Conservation (phyloP, 2,329 filamentous ascomycete species). For the Ophiocordyceps unilateralis region DNA sequence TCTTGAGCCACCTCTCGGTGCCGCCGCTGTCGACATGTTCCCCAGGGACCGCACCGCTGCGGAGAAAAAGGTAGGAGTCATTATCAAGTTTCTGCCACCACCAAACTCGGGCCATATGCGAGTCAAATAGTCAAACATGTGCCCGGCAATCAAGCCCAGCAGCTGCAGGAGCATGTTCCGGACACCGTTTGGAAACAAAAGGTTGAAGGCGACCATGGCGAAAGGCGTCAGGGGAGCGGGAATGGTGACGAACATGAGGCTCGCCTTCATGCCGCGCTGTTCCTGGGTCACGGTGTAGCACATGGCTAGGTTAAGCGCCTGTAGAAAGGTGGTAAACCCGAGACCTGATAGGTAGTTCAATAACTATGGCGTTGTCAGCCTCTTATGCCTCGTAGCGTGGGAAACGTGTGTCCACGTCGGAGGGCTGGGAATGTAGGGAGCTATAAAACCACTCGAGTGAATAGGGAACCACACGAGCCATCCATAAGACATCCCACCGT, state of each 20-base stretch:
- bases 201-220: slow-evolving; percentile 57
- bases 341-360: slow-evolving; percentile 16
- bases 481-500: slow-evolving; percentile 63
- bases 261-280: slow-evolving; percentile 57
- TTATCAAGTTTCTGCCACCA: slow-evolving; percentile 59
- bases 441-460: slow-evolving; percentile 41
- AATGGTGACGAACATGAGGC: slow-evolving; percentile 69
- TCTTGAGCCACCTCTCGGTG: slow-evolving; percentile 14
- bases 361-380: slow-evolving; percentile 9
- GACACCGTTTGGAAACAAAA: slow-evolving; percentile 46
- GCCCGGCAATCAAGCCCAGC: slow-evolving; percentile 72
- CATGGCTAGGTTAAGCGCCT: slow-evolving; percentile 61
- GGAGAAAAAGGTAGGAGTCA: slow-evolving; percentile 56
- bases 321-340: slow-evolving; percentile 28
- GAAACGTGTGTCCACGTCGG: slow-evolving; percentile 5
- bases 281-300: slow-evolving; percentile 76
- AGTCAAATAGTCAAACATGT: slow-evolving; percentile 79
- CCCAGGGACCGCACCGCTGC: slow-evolving; percentile 38
- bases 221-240: slow-evolving; percentile 69
- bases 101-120: slow-evolving; percentile 80
- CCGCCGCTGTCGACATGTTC: slow-evolving; percentile 31
- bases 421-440: slow-evolving; percentile 39
- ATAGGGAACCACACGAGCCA: slow-evolving; percentile 45
- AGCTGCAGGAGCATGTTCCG: slow-evolving; percentile 42
- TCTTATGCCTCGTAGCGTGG: neutral